Evolutionary conservation across 306 rosid species (phyloP).

Genomic region (Phaseolus lunatus): DNA sequence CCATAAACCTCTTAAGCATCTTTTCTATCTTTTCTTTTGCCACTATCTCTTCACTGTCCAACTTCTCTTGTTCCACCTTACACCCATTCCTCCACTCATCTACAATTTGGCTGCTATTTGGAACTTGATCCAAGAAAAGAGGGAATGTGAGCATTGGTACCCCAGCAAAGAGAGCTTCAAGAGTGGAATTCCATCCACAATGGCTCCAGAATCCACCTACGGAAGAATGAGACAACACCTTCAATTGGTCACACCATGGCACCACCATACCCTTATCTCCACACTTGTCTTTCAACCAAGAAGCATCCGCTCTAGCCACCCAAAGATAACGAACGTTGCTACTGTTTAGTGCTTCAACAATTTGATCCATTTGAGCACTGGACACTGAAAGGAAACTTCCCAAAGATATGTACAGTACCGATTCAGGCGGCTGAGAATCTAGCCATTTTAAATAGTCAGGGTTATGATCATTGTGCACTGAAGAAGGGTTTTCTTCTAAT

Average conservation of each 20-base stretch:
- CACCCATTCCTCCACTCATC: conserved; percentile 63
- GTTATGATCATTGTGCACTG: background rate
- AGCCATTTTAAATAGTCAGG: conserved; percentile 55
- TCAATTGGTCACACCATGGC: conserved; percentile 70
- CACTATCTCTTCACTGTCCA: conserved; percentile 18
- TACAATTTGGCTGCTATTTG: conserved; percentile 52
- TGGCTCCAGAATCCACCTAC: conserved; percentile 66
- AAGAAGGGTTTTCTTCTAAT: conserved; percentile 6
- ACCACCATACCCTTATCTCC: conserved; percentile 57
- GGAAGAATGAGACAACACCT: conserved; percentile 57
- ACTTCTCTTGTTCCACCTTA: conserved; percentile 31
- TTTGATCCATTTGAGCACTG: conserved; percentile 55
- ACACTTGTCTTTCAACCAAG: conserved; percentile 47
- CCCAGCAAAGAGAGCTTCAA: conserved; percentile 57
- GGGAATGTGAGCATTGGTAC: conserved; percentile 60
- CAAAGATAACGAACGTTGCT: conserved; percentile 51
- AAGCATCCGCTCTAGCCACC: conserved; percentile 60
- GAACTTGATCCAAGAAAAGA: conserved; percentile 59
- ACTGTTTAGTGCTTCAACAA: conserved; percentile 50
- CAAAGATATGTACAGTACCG: conserved; percentile 66
- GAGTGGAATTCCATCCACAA: conserved; percentile 69
- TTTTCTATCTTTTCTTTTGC: conserved; percentile 46
- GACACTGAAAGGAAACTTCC: conserved; percentile 67
- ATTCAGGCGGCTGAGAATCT: conserved; percentile 61
- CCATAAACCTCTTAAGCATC: conserved; percentile 46